phyloP scores from a whole-genome alignment of 2,329 filamentous ascomycete genomes.

The Alternaria ventricosa region DNA sequence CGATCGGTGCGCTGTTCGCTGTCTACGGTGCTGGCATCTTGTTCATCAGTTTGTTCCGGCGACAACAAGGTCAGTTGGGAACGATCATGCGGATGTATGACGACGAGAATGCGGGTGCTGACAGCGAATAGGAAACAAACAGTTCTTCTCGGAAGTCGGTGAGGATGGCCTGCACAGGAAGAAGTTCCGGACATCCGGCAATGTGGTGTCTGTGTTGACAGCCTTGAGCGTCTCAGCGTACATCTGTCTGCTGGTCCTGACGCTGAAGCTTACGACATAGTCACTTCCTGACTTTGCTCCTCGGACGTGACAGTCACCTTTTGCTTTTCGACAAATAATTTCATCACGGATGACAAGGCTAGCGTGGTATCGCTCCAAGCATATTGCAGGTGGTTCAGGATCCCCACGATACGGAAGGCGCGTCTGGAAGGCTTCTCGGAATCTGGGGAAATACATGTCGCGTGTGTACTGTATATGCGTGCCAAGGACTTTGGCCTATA shows the following conservation, averaged over 20 bases:
- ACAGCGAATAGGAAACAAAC: constrained; percentile 68
- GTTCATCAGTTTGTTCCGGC: constrained; percentile 80
- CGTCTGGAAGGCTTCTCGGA: constrained; percentile 7
- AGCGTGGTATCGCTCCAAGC: neutral
- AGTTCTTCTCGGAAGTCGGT: constrained; percentile 78
- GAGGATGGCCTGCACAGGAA: constrained; percentile 67
- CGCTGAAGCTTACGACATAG: constrained; percentile 54
- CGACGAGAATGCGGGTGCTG: constrained; percentile 9
- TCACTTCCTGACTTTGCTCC: neutral
- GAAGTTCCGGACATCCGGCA: constrained; percentile 70
- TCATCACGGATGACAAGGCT: neutral
- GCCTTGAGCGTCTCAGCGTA: constrained; percentile 69
- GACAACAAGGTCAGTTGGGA: constrained; percentile 69
- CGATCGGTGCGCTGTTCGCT: constrained; percentile 94
- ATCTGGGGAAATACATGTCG: constrained; percentile 13
- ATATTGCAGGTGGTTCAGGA: neutral
- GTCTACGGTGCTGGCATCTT: constrained; percentile 87
- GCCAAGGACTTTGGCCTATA: constrained; percentile 1
- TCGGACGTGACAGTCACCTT: neutral
- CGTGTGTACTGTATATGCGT: constrained; percentile 22
- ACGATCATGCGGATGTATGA: neutral
- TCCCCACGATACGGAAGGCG: neutral
- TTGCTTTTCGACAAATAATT: neutral
- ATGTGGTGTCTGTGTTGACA: constrained; percentile 69
- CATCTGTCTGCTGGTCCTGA: constrained; percentile 65